Conservation (phyloP, 2,329 filamentous ascomycete genomes). For the Colletotrichum caudatum region DNA sequence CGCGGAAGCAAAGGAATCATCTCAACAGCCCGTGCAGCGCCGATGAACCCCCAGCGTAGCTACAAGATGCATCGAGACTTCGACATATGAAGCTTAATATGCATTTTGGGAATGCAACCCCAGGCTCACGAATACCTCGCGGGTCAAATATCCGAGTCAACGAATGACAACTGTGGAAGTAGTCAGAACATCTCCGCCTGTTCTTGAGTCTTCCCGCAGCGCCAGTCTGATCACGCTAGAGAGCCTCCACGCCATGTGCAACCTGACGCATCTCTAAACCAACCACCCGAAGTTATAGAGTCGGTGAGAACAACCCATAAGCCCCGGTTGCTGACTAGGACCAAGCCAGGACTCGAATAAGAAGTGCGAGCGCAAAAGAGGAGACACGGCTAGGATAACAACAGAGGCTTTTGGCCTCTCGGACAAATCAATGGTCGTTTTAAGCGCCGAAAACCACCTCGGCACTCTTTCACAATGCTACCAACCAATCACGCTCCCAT, state of each 20-base stretch:
- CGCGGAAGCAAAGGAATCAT: background rate
- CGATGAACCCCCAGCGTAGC: background rate
- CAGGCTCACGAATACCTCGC: background rate
- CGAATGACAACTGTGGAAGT: background rate
- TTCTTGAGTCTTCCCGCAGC: conserved; percentile 5
- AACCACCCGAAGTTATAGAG: conserved; percentile 15
- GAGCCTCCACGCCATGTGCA: background rate
- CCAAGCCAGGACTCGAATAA: conserved; percentile 21
- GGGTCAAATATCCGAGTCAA: background rate
- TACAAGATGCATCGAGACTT: background rate
- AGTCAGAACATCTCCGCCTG: conserved; percentile 10
- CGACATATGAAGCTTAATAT: background rate
- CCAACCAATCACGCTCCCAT: conserved; percentile 41
- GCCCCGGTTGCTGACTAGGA: conserved; percentile 18
- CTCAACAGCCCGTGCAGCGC: background rate
- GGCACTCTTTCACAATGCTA: conserved; percentile 36
- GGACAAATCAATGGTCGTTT: conserved; percentile 31
- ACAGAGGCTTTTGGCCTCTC: background rate
- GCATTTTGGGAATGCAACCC: background rate
- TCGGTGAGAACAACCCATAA: conserved; percentile 21
- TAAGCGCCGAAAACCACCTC: conserved; percentile 44
- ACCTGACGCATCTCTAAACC: conserved; percentile 5
- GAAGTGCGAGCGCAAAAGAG: conserved; percentile 7
- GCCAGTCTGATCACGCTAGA: conserved; percentile 9
- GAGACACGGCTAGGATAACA: conserved; percentile 12